phyloP scores from a whole-genome alignment of 2,329 filamentous ascomycete species.

The Colletotrichum cordylinicola region DNA sequence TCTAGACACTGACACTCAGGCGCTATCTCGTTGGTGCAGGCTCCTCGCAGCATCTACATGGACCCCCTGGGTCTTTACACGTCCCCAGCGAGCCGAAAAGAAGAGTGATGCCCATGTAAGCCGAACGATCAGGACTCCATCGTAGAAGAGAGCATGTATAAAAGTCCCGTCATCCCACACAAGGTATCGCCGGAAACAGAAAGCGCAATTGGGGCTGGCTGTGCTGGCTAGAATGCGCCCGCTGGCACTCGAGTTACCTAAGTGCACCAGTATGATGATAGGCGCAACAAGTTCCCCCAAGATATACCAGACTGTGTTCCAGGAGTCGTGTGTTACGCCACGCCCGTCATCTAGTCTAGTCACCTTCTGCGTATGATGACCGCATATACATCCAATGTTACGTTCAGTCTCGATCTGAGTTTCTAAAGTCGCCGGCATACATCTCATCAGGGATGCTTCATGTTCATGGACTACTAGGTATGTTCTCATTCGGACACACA shows the following conservation, averaged over 20 bases:
- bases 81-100: too few relatives aligned
- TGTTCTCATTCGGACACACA: too few relatives aligned
- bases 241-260: background rate
- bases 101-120: too few relatives aligned
- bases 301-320: background rate
- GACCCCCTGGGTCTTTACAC: too few relatives aligned
- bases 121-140: too few relatives aligned
- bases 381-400: background rate
- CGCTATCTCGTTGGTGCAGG: background rate
- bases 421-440: too few relatives aligned
- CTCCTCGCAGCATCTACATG: background rate
- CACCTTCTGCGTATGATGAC: background rate
- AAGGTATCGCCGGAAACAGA: background rate
- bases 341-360: background rate
- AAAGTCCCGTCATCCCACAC: background rate
- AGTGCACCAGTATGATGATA: background rate
- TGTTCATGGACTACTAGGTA: too few relatives aligned
- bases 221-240: too few relatives aligned
- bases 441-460: too few relatives aligned
- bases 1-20: background rate
- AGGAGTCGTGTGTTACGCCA: background rate
- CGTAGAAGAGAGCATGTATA: accelerated
- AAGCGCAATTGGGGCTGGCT: background rate
- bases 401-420: accelerated
- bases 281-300: accelerated